Evolutionary conservation across 1,284 basidiomycete species (phyloP), one percentile per base, ranked within the genome.

Genomic region (Rhodotorula sp.): DNA sequence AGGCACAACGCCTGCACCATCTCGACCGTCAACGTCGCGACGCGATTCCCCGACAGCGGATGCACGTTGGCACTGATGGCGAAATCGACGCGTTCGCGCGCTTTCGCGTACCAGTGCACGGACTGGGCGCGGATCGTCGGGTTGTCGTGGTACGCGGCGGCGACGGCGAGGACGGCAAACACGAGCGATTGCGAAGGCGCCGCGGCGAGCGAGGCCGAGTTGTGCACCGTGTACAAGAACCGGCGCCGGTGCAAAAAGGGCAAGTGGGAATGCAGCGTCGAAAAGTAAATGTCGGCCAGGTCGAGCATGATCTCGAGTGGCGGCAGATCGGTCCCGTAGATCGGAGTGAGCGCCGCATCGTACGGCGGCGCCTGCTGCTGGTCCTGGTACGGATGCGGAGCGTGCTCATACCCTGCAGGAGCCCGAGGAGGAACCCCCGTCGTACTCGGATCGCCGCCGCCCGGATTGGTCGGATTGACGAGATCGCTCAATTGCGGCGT

Each of bases 241-340:
- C 75, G 73, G 49, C 71, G 68, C 29, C 70, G 73, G 58, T 76
- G 70, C 20, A 76, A 58, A 69, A 76, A 74, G 6, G 75, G 75
- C 16, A 76, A 57, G 54, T 76, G 75, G 5, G 31, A 15, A 58
- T 76, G 73, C 21, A 68, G 65, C 14, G 73, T 74, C 34, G 58
- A 26, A 47, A 76, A 76, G 62, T 71, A 76, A n/a, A 76, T 39
- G 43, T 71, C 60, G n/a, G 73, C 66, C 16, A 76, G 63, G 21
- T 76, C 75, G 54, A 74, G 58, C 64, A 74, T 70, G 21, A 76
- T 46, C 6, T 74, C 68, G 31, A 72, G 58, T 15, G 61, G 51
- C 1, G 75, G 75, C 31, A 76, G 52, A n/a, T 70, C 70, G 8
- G 49, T 48, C 1, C 67, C 68, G 62, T 64, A 69, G 0, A 15